These are phyloP conservation scores for Cryptosporidium tyzzeri DNA, from an alignment of 169 alveolate genomes.

Conservation along the genomic window DNA sequence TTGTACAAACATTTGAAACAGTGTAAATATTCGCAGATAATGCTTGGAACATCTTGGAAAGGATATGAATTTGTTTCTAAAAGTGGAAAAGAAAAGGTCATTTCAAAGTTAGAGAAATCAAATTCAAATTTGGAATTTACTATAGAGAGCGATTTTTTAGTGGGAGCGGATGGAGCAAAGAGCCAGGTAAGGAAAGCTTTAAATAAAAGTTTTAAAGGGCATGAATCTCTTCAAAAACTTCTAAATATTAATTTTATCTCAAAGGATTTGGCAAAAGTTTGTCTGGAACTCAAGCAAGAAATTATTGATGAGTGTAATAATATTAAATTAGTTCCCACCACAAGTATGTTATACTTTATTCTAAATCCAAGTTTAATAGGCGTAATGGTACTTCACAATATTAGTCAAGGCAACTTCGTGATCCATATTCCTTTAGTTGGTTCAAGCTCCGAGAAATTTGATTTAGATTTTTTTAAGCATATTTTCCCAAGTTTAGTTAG, in stretches of 20 bases:
- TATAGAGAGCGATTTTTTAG: constrained; percentile 82
- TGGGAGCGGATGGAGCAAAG: constrained; percentile 83
- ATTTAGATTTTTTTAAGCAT: constrained; percentile 77
- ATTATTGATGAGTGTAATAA: background rate
- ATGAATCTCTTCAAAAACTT: constrained; percentile 82
- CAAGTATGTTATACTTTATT: constrained; percentile 90
- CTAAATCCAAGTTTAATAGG: constrained; percentile 83
- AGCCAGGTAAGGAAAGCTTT: constrained; percentile 69
- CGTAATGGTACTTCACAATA: constrained; percentile 90
- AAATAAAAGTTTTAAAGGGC: constrained; percentile 76
- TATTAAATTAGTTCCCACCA: constrained; percentile 47
- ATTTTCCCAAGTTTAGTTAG: background rate
- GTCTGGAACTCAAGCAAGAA: constrained; percentile 53
- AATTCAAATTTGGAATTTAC: constrained; percentile 79
- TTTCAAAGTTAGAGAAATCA: constrained; percentile 48
- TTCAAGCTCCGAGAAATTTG: constrained; percentile 77
- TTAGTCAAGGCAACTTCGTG: constrained; percentile 90
- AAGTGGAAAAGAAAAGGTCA: background rate
- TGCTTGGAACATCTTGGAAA: background rate
- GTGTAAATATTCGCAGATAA: background rate
- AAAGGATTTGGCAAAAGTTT: constrained; percentile 79
- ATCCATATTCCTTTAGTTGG: constrained; percentile 89
- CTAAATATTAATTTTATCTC: constrained; percentile 90
- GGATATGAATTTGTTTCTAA: constrained; percentile 7
- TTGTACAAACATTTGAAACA: background rate